A percentile compares a stretch with the other conserved stretches of the same genome.
Conservation (phyloP, 192 early-diverging fungal species). For the Funneliformis geosporum region DNA sequence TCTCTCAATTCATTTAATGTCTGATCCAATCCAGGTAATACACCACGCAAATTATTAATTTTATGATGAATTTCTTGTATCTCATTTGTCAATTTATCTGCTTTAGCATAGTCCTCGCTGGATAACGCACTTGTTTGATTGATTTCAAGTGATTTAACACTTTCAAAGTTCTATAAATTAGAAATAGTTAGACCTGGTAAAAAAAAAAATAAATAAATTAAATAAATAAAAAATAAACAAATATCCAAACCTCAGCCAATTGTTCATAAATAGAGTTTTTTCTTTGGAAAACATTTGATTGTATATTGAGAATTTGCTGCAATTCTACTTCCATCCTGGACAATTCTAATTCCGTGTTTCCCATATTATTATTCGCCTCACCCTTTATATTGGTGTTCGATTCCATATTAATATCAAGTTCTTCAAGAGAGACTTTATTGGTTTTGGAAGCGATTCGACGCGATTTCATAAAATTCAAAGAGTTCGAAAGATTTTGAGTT, state of each 20-base stretch:
- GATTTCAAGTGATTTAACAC: slow-evolving; percentile 16
- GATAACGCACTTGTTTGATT: slow-evolving; percentile 1
- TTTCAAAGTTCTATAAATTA: slow-evolving; percentile 11
- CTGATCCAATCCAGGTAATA: slow-evolving; percentile 2
- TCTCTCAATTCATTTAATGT: slow-evolving; percentile 20
- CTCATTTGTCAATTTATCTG: slow-evolving; percentile 13
- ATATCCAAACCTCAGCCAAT: slow-evolving; percentile 6
- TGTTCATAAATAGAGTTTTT: slow-evolving; percentile 21
- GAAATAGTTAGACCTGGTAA: background rate
- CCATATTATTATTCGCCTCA: background rate
- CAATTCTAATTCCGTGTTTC: slow-evolving; percentile 2
- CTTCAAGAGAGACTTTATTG: slow-evolving; percentile 25
- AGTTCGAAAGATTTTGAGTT: background rate
- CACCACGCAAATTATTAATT: slow-evolving; percentile 8
- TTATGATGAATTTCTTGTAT: slow-evolving; percentile 12
- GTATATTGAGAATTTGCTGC: background rate
- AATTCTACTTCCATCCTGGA: slow-evolving; percentile 1
- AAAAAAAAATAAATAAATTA: too few species aligned
- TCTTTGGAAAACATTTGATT: slow-evolving; percentile 11
- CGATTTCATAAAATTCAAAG: background rate
- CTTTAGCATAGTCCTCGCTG: slow-evolving; percentile 17
- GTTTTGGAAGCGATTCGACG: background rate
- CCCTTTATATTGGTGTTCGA: background rate
- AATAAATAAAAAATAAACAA: background rate
- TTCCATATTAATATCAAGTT: slow-evolving; percentile 10